Base-by-base conservation (phyloP, 179 eudicot species). In the Silene vulgaris region DNA sequence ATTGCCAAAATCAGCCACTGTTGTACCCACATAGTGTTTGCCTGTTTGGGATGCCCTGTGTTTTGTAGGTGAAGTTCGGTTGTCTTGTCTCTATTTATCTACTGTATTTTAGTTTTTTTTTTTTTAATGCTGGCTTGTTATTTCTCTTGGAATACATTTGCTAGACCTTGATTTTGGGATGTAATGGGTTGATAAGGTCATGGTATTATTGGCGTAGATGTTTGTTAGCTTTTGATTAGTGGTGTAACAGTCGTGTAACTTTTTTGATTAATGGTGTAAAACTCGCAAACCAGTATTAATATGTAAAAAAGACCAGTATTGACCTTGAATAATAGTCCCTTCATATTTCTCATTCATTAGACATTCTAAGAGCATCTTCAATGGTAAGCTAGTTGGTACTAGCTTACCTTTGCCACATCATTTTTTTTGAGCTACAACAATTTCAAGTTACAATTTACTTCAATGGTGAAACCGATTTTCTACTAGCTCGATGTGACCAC, bases 11-110 rank as follows among this genome's bases (percentile, higher is more conserved):
- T 74, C 84, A 69, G 75, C 72, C 1, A 85, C 74, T 81, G 84
- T 86, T 76, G 89, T 87, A 79, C 96, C 97, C 61, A 92, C 97
- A 77, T 89, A 80, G 64, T 76, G 56, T 70, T n/a, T n/a, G n/a
- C n/a, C n/a, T n/a, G n/a, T n/a, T 70, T 71, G 23, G 12, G 45
- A 7, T 71, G 45, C 4, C 63, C 19, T 69, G 6, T 70, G 73
- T 70, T 70, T 48, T 20, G 59, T 17, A 20, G 73, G 50, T 48
- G 73, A 32, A 70, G 17, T 4, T 70, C 11, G 2, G 48, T 40
- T 40, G 7, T 40, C 9, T 40, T 8, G 45, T 40, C 45, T 40
- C 45, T 40, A 8, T 40, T 40, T 40, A 0, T 40, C 11, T 40
- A 40, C 11, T 40, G 9, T 40, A 7, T 40, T 40, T 40, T 21